These are phyloP conservation scores for Musa itinerans DNA, from an alignment of 176 grass and related monocot genomes.

Conservation along the genomic window DNA sequence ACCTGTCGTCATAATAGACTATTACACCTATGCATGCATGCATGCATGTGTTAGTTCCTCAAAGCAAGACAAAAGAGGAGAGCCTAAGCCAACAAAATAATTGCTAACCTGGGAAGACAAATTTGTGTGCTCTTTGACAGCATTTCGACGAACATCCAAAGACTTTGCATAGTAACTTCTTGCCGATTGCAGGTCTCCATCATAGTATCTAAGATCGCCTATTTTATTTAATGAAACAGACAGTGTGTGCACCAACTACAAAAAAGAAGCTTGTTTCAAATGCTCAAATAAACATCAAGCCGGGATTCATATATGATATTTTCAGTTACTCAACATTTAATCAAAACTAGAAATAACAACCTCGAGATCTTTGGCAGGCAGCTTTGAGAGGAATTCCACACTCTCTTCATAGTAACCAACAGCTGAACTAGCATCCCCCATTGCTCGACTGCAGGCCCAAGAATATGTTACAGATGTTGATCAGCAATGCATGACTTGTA, in stretches of 20 bases:
- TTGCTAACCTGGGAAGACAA: slow-evolving; percentile 70
- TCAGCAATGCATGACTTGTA: not conserved
- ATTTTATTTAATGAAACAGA: slow-evolving; percentile 97
- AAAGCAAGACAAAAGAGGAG: slow-evolving; percentile 1
- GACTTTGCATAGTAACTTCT: slow-evolving; percentile 76
- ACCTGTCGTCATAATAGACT: no score
- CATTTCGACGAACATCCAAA: slow-evolving; percentile 66
- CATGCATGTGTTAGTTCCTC: not conserved
- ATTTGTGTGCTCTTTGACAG: slow-evolving; percentile 65
- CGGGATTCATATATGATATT: slow-evolving; percentile 1
- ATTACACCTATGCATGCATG: no score
- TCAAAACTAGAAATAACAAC: slow-evolving; percentile 27
- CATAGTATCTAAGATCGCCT: slow-evolving; percentile 83
- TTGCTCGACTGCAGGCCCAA: slow-evolving; percentile 49
- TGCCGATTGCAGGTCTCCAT: slow-evolving; percentile 73
- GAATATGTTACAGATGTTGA: slow-evolving; percentile 15
- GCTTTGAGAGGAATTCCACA: slow-evolving; percentile 61
- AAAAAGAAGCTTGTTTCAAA: slow-evolving; percentile 6
- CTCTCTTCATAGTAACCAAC: slow-evolving; percentile 90
- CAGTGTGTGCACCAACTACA: slow-evolving; percentile 78
- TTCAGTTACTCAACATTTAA: not conserved
- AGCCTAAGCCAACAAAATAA: not conserved
- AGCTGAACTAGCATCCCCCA: slow-evolving; percentile 68
- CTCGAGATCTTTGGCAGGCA: slow-evolving; percentile 74
- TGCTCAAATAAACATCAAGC: slow-evolving; percentile 1